Percentiles rank a stretch among this genome's conserved stretches.
Conservation (phyloP, 495 filamentous ascomycete species). For the Penicillium ucsense region DNA sequence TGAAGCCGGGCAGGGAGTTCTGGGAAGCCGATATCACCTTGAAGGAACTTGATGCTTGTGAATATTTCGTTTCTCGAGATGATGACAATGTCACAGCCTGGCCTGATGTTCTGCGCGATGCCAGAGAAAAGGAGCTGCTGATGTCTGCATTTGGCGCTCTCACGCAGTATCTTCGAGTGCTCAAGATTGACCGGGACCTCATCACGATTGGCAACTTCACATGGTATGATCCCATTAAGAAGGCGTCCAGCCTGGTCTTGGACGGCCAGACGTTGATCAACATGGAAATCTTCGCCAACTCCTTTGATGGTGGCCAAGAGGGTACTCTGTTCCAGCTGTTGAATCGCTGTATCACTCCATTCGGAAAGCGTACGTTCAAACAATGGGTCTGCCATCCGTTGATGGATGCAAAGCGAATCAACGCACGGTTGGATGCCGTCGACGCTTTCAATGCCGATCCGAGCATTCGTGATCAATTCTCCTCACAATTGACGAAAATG, state of each 20-base stretch:
- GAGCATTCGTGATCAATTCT: conserved; percentile 70
- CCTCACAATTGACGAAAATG: conserved; percentile 75
- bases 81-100: conserved; percentile 59
- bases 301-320: conserved; percentile 70
- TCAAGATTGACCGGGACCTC: conserved; percentile 84
- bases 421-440: conserved; percentile 91
- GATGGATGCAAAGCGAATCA: conserved; percentile 75
- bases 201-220: conserved; percentile 85
- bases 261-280: conserved; percentile 97
- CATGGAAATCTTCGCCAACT: conserved; percentile 93
- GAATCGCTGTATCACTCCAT: conserved; percentile 92
- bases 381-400: conserved; percentile 98
- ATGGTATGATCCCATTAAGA: conserved; percentile 89
- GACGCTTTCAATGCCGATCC: conserved; percentile 81
- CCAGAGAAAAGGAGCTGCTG: conserved; percentile 67
- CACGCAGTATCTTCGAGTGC: conserved; percentile 71
- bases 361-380: conserved; percentile 91
- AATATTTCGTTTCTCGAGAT: conserved; percentile 64
- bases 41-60: conserved; percentile 70
- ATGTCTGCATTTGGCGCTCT: conserved; percentile 94
- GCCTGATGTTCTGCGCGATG: conserved; percentile 66
- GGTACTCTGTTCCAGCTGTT: conserved; percentile 86
- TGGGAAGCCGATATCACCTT: conserved; percentile 76
- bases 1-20: conserved; percentile 85
- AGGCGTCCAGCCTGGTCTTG: conserved; percentile 83